Conservation (phyloP, 352 stramenopile species). For the Phytopythium mirpurense region DNA sequence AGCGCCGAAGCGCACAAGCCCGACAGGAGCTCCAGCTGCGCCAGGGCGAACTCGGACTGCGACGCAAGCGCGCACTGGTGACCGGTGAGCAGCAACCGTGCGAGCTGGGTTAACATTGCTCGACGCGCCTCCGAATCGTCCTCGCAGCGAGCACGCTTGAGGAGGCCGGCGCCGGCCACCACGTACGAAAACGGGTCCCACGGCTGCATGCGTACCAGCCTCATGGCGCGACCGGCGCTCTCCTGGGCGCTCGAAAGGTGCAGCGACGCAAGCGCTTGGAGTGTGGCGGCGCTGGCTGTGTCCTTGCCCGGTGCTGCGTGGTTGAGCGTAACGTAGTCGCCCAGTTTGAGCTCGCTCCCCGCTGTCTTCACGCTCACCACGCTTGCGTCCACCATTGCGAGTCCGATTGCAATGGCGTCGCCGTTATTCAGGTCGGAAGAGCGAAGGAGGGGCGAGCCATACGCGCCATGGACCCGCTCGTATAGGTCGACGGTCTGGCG, state of each 20-base stretch:
- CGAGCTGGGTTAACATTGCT: slow-evolving; percentile 14
- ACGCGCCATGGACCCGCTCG: slow-evolving; percentile 20
- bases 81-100: slow-evolving; percentile 35
- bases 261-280: slow-evolving; percentile 29
- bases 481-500: slow-evolving; percentile 34
- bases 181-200: slow-evolving; percentile 54
- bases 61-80: not conserved
- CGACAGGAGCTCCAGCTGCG: slow-evolving; percentile 32
- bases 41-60: slow-evolving; percentile 12
- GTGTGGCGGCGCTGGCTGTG: slow-evolving; percentile 20
- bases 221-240: slow-evolving; percentile 11
- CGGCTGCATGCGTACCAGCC: slow-evolving; percentile 55
- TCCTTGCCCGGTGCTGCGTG: slow-evolving; percentile 13
- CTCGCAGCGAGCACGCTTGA: slow-evolving; percentile 32
- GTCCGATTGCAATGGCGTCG: slow-evolving; percentile 20
- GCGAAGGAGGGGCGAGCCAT: not conserved
- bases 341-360: not conserved
- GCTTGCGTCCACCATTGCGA: slow-evolving; percentile 35
- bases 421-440: not conserved
- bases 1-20: slow-evolving; percentile 37
- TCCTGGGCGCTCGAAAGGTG: slow-evolving; percentile 10
- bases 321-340: not conserved
- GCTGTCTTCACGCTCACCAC: slow-evolving; percentile 2
- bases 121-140: slow-evolving; percentile 8
- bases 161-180: slow-evolving; percentile 35